Percentiles rank a stretch among this genome's conserved stretches.
These are phyloP conservation scores for Cutaneotrichosporon sp. DNA, from an alignment of 1,284 basidiomycete genomes.

Conservation along the genomic window DNA sequence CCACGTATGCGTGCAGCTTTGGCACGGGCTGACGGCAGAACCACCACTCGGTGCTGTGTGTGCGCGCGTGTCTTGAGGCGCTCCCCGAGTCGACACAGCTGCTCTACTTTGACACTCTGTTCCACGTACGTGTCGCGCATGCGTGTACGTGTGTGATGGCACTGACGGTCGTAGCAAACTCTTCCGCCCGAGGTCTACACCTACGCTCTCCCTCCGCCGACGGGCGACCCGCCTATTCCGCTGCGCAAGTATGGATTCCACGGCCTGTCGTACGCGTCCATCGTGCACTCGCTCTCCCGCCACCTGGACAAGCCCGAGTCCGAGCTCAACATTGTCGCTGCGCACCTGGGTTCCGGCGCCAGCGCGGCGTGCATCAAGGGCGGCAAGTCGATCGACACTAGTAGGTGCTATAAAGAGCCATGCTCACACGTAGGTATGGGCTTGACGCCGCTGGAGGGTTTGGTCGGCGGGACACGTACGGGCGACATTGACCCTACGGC, in stretches of 20 bases:
- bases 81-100: conserved; percentile 55
- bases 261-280: conserved; percentile 53
- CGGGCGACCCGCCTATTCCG: conserved; percentile 55
- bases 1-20: conserved; percentile 50
- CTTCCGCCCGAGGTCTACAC: conserved; percentile 67
- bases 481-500: conserved; percentile 76
- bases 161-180: conserved; percentile 48
- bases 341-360: conserved; percentile 80
- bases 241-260: conserved; percentile 85
- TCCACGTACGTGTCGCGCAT: conserved; percentile 53
- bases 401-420: too few relatives aligned
- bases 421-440: conserved; percentile 45
- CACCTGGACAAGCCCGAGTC: conserved; percentile 55
- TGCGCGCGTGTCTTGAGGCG: conserved; percentile 55
- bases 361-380: conserved; percentile 60
- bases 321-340: conserved; percentile 62
- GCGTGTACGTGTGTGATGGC: background rate
- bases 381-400: conserved; percentile 69
- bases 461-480: conserved; percentile 79
- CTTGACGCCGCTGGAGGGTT: conserved; percentile 50
- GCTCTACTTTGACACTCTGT: conserved; percentile 70
- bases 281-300: conserved; percentile 46
- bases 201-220: conserved; percentile 65
- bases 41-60: conserved; percentile 52
- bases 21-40: conserved; percentile 39